phyloP scores from a whole-genome alignment of 768 basidiomycete genomes.

The Lentinula guzmanii region DNA sequence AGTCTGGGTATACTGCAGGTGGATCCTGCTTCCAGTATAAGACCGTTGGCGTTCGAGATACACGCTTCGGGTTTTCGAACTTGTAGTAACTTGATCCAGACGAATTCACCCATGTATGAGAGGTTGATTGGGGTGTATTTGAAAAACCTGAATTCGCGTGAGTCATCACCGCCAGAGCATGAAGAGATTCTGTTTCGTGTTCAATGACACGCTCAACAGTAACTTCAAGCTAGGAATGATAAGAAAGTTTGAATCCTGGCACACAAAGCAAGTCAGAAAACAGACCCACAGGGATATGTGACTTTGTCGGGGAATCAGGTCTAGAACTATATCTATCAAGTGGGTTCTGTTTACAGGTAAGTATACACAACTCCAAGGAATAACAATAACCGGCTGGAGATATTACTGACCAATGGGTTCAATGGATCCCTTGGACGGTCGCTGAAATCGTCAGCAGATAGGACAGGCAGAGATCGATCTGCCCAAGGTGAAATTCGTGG shows the following conservation, averaged over 20 bases:
- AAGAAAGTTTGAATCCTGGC: not conserved
- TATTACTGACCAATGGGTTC: not conserved
- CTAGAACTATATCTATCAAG: not conserved
- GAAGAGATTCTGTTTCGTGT: constrained; percentile 1
- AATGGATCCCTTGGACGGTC: not conserved
- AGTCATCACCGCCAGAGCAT: not conserved
- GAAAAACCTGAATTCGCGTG: not conserved
- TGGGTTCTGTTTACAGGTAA: not conserved
- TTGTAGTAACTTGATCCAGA: not conserved
- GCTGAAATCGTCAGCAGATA: constrained; percentile 1
- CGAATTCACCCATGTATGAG: not conserved
- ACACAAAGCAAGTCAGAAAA: not conserved
- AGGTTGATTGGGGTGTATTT: not conserved
- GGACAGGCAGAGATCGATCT: not conserved
- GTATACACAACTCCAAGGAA: not conserved
- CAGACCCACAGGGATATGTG: not conserved
- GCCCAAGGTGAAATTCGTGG: constrained; percentile 6
- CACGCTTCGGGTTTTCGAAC: not conserved
- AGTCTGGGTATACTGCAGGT: not conserved
- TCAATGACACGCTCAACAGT: not conserved
- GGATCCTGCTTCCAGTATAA: not conserved
- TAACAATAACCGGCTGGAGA: not conserved
- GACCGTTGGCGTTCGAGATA: not conserved
- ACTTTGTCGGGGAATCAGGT: not conserved
- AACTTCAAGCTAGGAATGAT: not conserved